Conservation (phyloP, 768 basidiomycete genomes). For the Boletus eberwhitei region DNA sequence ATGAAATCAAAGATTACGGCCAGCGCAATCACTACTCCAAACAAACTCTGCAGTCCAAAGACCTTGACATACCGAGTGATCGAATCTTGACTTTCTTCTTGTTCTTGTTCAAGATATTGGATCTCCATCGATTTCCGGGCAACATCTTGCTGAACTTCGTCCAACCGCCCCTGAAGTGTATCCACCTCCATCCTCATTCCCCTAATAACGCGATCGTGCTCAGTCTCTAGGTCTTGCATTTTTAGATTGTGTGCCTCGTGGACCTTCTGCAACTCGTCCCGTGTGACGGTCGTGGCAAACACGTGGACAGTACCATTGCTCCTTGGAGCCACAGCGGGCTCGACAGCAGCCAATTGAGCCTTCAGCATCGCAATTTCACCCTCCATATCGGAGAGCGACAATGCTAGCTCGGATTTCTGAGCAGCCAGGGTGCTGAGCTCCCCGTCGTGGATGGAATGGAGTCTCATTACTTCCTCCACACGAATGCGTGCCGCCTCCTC, state of each 20-base stretch:
- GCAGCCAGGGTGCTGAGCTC: conserved; percentile 53
- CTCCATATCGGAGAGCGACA: conserved; percentile 69
- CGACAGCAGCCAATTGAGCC: conserved; percentile 50
- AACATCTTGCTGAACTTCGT: conserved; percentile 58
- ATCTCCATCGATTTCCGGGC: conserved; percentile 78
- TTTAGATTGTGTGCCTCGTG: conserved; percentile 86
- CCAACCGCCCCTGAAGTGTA: conserved; percentile 42
- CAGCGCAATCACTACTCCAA: conserved; percentile 49
- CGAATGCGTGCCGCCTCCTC: conserved; percentile 70
- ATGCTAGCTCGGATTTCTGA: conserved; percentile 61
- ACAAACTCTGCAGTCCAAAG: conserved; percentile 56
- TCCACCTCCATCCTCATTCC: conserved; percentile 57
- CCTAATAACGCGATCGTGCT: conserved; percentile 57
- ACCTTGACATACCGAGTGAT: conserved; percentile 74
- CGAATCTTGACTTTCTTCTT: conserved; percentile 71
- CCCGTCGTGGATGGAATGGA: conserved; percentile 56
- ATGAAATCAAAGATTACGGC: conserved; percentile 53
- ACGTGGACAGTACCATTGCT: conserved; percentile 47
- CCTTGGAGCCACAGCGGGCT: conserved; percentile 47
- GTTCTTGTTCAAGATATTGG: conserved; percentile 71
- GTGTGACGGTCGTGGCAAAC: conserved; percentile 49
- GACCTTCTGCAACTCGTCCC: conserved; percentile 72
- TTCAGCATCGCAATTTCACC: conserved; percentile 68
- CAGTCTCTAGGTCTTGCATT: conserved; percentile 68
- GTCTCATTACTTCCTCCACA: conserved; percentile 65